Evolutionary conservation across 164 flowering plant genomes (phyloP).

Genomic region (Macadamia integrifolia): DNA sequence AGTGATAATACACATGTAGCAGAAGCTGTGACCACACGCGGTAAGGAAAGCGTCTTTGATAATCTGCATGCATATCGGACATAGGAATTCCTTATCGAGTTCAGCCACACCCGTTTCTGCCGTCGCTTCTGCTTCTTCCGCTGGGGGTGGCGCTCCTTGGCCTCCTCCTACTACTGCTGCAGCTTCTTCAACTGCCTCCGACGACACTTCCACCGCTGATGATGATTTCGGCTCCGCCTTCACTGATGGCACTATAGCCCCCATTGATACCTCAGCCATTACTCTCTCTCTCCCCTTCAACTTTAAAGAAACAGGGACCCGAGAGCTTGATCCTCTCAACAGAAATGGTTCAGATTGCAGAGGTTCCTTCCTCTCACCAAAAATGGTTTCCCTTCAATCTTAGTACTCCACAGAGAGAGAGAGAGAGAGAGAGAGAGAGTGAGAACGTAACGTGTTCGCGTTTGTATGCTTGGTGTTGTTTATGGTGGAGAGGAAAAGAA

Average conservation of each 20-base stretch:
- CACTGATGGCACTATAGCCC: slow-evolving; percentile 58
- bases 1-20: slow-evolving; percentile 91
- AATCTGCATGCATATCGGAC: slow-evolving; percentile 96
- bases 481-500: too few relatives aligned
- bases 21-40: slow-evolving; percentile 91
- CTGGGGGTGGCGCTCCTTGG: not conserved
- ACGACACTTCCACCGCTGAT: slow-evolving; percentile 9
- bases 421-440: too few relatives aligned
- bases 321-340: not conserved
- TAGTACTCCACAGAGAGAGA: too few relatives aligned
- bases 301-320: not conserved
- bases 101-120: slow-evolving; percentile 22
- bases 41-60: slow-evolving; percentile 93
- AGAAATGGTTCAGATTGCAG: not conserved
- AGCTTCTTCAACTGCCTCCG: slow-evolving; percentile 1
- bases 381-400: too few relatives aligned
- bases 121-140: not conserved
- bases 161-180: not conserved
- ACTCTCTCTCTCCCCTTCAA: not conserved
- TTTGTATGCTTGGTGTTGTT: too few relatives aligned
- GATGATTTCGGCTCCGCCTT: slow-evolving; percentile 32
- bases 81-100: slow-evolving; percentile 65
- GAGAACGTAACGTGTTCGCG: too few relatives aligned
- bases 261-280: slow-evolving; percentile 41
- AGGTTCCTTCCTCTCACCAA: too few relatives aligned